These are phyloP conservation scores for Aspergillus oerlinghausenensis DNA, from an alignment of 2,329 filamentous ascomycete genomes.

Conservation along the genomic window DNA sequence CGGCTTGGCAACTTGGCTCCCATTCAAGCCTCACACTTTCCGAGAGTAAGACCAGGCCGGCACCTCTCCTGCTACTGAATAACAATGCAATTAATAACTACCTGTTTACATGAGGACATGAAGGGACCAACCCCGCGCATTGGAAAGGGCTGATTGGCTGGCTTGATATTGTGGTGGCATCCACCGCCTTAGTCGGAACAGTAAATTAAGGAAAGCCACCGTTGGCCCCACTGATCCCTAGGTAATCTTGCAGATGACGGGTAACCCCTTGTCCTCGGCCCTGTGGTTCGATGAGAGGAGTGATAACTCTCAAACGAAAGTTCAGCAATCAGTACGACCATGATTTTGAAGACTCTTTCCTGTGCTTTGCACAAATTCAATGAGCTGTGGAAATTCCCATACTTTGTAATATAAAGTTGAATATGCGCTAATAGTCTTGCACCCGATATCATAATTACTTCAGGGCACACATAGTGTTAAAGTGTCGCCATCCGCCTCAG, in stretches of 20 bases:
- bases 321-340: slow-evolving; percentile 1
- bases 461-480: neutral
- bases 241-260: slow-evolving; percentile 24
- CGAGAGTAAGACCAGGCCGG: neutral
- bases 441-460: neutral
- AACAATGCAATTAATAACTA: slow-evolving; percentile 11
- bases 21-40: slow-evolving; percentile 8
- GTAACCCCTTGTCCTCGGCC: slow-evolving; percentile 3
- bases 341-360: neutral
- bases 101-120: neutral
- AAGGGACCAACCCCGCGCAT: slow-evolving; percentile 7
- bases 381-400: neutral
- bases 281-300: slow-evolving; percentile 18
- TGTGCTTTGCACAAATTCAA: neutral
- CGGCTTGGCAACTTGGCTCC: slow-evolving; percentile 2
- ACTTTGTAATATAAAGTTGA: neutral
- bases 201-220: slow-evolving; percentile 16
- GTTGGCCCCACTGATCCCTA: slow-evolving; percentile 20
- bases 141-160: slow-evolving; percentile 1
- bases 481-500: neutral
- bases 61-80: slow-evolving; percentile 11
- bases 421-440: neutral
- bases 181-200: slow-evolving; percentile 10
- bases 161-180: neutral
- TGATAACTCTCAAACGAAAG: neutral